Evolutionary conservation across 2,329 filamentous ascomycete genomes (phyloP), one percentile per base, ranked within the genome.

Genomic region (Metarhizium anisopliae): DNA sequence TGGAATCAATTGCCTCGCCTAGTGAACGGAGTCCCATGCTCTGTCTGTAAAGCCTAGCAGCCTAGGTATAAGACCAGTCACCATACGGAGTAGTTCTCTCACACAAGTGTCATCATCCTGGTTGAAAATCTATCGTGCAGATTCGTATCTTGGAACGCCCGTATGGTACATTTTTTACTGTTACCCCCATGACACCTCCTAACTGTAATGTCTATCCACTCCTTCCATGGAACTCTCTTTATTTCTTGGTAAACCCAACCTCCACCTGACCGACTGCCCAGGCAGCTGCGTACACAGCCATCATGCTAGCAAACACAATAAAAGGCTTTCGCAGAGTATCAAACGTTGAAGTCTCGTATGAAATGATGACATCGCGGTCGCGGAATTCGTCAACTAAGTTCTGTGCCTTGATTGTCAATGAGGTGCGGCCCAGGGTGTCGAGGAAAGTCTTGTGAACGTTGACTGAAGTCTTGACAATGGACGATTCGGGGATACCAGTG

Each of bases 361-460:
- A 87, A 54, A 97, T 87, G 63, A 96, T 77, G 25, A 97, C 72
- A 61, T 94, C 85, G 36, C 89, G 85, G 66, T 92, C 90, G 54
- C 92, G 82, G 66, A 92, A 83, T 62, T 97, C 94, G 64, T 99
- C 94, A 1, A 95, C 89, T 53, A 97, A 76, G 70, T 96, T 97
- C 63, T 85, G 80, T 7, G 90, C 89, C 59, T 86, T 88, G 65
- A 99, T 79, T 52, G 81, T 86, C 58, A 99, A 78, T 0, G 86
- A 82, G 0, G 93, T 95, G 60, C 94, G 89, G 59, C 94, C 94
- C 36, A 93, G 66, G 0, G 94, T 97, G 72, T 99, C 94, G 74
- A 99, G 87, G 73, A 91, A 99, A 0, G 92, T 96, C 71, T 85
- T 86, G 74, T 94, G 83, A n/a, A 86, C 73, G 60, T 80, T 82